Conservation (phyloP, 257 asterid species). For the Coffea canephora region DNA sequence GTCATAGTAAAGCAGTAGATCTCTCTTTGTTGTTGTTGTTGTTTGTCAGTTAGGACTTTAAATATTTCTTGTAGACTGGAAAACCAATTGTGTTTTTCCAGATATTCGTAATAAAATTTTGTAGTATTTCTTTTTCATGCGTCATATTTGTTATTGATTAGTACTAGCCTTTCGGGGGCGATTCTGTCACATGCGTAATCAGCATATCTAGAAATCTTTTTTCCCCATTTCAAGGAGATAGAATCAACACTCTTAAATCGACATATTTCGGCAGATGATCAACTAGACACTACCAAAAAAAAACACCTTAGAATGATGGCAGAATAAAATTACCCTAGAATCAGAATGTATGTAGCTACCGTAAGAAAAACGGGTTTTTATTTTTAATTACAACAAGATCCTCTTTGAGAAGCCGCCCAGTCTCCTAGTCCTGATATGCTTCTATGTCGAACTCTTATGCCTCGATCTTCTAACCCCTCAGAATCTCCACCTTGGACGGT, state of each 20-base stretch:
- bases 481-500: not conserved
- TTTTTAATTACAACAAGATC: not conserved
- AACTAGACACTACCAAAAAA: not conserved
- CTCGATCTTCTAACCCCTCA: not conserved
- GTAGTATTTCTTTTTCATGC: not conserved
- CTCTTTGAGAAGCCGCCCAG: not conserved
- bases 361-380: not conserved
- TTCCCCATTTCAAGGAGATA: not conserved
- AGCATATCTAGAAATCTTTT: not conserved
- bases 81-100: not conserved
- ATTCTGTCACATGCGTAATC: not conserved
- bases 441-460: not conserved
- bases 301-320: not conserved
- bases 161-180: not conserved
- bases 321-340: not conserved
- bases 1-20: slow-evolving; percentile 1
- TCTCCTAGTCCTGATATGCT: not conserved
- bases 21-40: not conserved
- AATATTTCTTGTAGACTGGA: not conserved
- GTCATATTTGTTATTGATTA: not conserved
- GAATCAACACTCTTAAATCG: not conserved
- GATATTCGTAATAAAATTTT: not conserved
- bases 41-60: not conserved
- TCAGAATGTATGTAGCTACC: not conserved
- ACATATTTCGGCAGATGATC: not conserved